Conservation (phyloP, 805 yeast genomes). For the Saccharomycopsis sp. region DNA sequence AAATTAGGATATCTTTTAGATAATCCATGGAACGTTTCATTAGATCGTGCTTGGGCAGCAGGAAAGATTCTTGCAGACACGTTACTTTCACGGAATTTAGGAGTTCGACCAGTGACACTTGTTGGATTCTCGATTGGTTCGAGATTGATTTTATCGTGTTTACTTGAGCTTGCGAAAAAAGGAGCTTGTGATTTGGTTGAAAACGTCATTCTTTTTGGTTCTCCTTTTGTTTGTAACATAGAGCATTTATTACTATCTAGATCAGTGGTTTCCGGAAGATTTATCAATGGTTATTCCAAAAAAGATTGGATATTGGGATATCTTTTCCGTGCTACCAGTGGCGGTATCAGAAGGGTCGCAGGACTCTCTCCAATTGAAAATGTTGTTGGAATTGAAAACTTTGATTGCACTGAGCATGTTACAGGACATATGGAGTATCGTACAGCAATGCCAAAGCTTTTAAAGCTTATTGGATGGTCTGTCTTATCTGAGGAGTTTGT, state of each 20-base stretch:
- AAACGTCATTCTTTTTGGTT: conserved; percentile 80
- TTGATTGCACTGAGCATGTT: conserved; percentile 79
- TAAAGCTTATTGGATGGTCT: conserved; percentile 66
- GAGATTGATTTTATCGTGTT: conserved; percentile 82
- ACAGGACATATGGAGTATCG: conserved; percentile 98
- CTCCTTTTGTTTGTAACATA: conserved; percentile 73
- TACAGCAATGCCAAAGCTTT: conserved; percentile 79
- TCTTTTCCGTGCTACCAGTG: conserved; percentile 89
- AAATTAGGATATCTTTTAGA: conserved; percentile 85
- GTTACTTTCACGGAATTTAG: conserved; percentile 76
- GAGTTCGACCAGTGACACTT: conserved; percentile 84
- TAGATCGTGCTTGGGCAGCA: conserved; percentile 96
- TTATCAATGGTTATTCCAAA: conserved; percentile 83
- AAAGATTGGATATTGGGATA: conserved; percentile 97
- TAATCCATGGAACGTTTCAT: conserved; percentile 96
- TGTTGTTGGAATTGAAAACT: conserved; percentile 66
- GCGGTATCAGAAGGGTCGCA: conserved; percentile 86
- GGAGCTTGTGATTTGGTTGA: conserved; percentile 88
- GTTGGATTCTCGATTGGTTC: conserved; percentile 95
- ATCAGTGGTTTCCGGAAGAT: conserved; percentile 83
- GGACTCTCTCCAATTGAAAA: conserved; percentile 75
- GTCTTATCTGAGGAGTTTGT: conserved; percentile 85
- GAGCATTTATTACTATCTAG: conserved; percentile 76
- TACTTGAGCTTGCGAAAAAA: conserved; percentile 74
- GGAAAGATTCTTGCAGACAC: conserved; percentile 91